Evolutionary conservation across 345 rosid species (phyloP), one percentile per base, ranked within the genome.

Genomic region (Corchorus capsularis): DNA sequence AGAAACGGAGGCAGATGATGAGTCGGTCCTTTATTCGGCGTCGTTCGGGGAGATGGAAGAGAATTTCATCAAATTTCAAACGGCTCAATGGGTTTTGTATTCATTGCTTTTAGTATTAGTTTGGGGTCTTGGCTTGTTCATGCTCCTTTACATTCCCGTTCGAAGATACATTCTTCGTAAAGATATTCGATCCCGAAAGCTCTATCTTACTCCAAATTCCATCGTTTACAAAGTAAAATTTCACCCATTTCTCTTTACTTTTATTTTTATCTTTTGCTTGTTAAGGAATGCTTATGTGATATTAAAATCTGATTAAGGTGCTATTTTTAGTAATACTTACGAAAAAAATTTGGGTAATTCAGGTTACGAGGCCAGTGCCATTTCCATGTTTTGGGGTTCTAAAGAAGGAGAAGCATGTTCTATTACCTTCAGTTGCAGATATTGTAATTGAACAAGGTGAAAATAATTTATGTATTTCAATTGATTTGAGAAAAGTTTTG

Each of bases 381-480:
- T 86, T 88, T 79, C 94, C 94, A 5, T 90, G 89, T 83, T 84
- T 89, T 61, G 95, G 95, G 78, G 86, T 85, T 56, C 77, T 91
- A 22, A 85, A 87, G 79, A 91, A 82, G 75, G 92, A 88, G 87
- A 90, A 89, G 87, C 89, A 89, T 83, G 86, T 91, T 69, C 75
- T 91, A 47, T 74, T 91, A 73, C 86, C 89, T 80, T 89, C 89
- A 0, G 93, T 91, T 39, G 87, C 86, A 14, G 95, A 91, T 69
- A 75, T 91, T 71, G 83, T 89, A 35, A 76, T 88, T 52, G 94
- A 90, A 74, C 94, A 89, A 87, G 94, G 93, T 89, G 81, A 47
- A 50, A n/a, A 55, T 4, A 20, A 53, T 71, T 34, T 17, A 52
- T 34, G 22, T 52, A 1, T 27, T 27, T 69, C 16, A 27, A 11